Evolutionary conservation across 176 grass and related monocot genomes (phyloP).

Genomic region (Paspalum notatum): DNA sequence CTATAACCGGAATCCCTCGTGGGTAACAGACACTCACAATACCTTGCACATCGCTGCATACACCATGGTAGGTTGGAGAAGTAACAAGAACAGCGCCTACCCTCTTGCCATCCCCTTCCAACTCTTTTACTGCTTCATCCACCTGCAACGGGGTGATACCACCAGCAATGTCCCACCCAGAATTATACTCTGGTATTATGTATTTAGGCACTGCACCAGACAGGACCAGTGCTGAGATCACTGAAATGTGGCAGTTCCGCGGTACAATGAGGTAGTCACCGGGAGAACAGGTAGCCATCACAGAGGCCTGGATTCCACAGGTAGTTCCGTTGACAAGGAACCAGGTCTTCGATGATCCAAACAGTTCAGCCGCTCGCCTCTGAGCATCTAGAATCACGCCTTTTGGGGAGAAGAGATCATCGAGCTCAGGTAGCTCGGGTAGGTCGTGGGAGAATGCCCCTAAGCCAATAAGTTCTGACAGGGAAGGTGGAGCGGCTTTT

Average conservation of each 20-base stretch:
- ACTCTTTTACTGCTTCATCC: constrained; percentile 55
- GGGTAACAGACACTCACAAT: constrained; percentile 57
- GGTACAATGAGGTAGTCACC: constrained; percentile 70
- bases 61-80: constrained; percentile 87
- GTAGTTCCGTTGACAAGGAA: constrained; percentile 88
- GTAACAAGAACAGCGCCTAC: constrained; percentile 78
- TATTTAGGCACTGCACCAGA: constrained; percentile 77
- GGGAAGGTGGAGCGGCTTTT: constrained; percentile 54
- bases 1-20: constrained; percentile 70
- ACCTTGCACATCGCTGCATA: constrained; percentile 78
- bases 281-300: constrained; percentile 81
- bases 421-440: constrained; percentile 77
- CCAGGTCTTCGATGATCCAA: constrained; percentile 79
- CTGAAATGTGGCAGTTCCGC: constrained; percentile 85
- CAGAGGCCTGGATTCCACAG: constrained; percentile 82
- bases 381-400: constrained; percentile 81
- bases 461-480: constrained; percentile 53
- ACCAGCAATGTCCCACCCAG: constrained; percentile 75
- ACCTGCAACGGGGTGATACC: constrained; percentile 62
- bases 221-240: constrained; percentile 71
- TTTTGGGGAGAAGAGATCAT: constrained; percentile 83
- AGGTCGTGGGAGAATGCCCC: constrained; percentile 64
- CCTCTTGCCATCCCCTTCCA: constrained; percentile 49
- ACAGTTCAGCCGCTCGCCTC: constrained; percentile 54
- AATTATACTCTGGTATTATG: constrained; percentile 79